Evolutionary conservation across 176 grass and related monocot genomes (phyloP).

Genomic region (Bonia amplexicaulis): DNA sequence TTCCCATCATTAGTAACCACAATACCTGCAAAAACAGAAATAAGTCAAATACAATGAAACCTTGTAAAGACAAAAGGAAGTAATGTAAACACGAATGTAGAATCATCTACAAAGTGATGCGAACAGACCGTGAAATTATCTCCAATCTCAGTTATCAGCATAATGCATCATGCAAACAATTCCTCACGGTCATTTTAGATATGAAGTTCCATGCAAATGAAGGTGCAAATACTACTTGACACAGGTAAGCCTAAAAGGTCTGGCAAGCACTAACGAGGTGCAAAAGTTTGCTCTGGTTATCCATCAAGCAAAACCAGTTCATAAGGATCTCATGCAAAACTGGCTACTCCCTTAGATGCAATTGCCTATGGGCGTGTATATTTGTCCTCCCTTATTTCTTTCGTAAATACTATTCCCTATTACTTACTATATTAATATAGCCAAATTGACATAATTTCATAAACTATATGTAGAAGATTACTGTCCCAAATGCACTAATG

Average conservation of each 20-base stretch:
- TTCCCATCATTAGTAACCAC: constrained; percentile 98
- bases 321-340: neutral
- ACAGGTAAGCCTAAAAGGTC: neutral
- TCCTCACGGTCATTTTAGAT: neutral
- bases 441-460: neutral
- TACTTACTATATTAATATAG: neutral
- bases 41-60: constrained; percentile 2
- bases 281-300: neutral
- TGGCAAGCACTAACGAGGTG: neutral
- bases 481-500: neutral
- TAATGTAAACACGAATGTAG: neutral
- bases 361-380: neutral
- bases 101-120: neutral
- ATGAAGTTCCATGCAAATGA: neutral
- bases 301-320: neutral
- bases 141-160: neutral
- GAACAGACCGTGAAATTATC: neutral
- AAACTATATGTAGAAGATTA: neutral
- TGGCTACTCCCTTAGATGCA: neutral
- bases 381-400: neutral
- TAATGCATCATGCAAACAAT: neutral
- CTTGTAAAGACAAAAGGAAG: neutral
- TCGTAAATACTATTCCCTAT: neutral
- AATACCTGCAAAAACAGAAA: constrained; percentile 57
- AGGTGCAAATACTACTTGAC: neutral